Evolutionary conservation across 2,329 filamentous ascomycete genomes (phyloP).

Genomic region (Sporothrix sp.): DNA sequence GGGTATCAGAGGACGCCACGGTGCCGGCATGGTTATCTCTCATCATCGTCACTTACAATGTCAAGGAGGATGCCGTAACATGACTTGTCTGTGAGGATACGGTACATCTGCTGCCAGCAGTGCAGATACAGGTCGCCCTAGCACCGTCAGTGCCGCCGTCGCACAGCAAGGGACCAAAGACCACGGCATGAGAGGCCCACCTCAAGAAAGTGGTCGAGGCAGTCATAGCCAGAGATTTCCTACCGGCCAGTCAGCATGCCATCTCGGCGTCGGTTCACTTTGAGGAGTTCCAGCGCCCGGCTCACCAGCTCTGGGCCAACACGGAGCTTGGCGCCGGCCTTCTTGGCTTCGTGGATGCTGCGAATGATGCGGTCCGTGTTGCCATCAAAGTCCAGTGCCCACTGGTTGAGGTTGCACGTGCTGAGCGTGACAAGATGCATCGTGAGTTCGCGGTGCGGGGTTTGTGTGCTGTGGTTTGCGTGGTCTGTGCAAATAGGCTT

Average conservation of each 20-base stretch:
- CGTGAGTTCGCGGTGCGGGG: background rate
- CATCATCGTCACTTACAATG: conserved; percentile 33
- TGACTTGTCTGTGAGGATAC: conserved; percentile 49
- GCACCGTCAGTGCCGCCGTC: background rate
- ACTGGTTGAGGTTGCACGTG: conserved; percentile 26
- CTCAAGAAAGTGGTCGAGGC: conserved; percentile 58
- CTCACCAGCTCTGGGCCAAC: conserved; percentile 44
- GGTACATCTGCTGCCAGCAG: conserved; percentile 51
- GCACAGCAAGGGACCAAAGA: no score
- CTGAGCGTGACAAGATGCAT: conserved; percentile 24
- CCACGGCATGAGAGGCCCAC: no score
- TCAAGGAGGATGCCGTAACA: conserved; percentile 59
- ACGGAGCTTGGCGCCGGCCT: conserved; percentile 50
- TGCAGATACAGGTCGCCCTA: conserved; percentile 43
- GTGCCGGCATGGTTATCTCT: no score
- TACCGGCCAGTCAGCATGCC: background rate
- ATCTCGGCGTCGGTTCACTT: no score
- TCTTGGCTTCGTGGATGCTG: conserved; percentile 50
- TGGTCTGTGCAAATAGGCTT: no score
- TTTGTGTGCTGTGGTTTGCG: background rate
- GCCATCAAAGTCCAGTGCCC: conserved; percentile 48
- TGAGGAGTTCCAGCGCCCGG: background rate
- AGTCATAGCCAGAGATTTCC: conserved; percentile 51
- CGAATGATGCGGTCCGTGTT: conserved; percentile 51
- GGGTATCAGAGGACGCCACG: no score